These are phyloP conservation scores for Fusarium tricinctum DNA, from an alignment of 2,329 filamentous ascomycete genomes.

Conservation along the genomic window DNA sequence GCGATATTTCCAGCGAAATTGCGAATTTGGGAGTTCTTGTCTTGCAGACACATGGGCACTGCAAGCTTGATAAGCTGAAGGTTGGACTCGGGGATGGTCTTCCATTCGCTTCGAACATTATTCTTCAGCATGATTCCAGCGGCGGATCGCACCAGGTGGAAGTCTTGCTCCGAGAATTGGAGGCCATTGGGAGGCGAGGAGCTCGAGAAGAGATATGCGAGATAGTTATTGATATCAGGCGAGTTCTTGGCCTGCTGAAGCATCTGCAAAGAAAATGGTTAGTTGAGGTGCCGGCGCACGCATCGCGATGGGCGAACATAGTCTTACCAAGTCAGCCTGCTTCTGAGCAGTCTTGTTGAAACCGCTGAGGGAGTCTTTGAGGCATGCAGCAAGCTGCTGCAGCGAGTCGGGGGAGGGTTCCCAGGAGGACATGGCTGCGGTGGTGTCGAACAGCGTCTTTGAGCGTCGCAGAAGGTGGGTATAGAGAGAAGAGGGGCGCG, in stretches of 20 bases:
- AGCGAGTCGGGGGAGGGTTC: constrained; percentile 90
- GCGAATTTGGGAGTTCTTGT: constrained; percentile 84
- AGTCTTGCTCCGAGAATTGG: constrained; percentile 70
- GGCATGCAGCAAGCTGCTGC: constrained; percentile 87
- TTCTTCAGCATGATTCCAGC: constrained; percentile 97
- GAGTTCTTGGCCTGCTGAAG: constrained; percentile 88
- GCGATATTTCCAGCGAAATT: constrained; percentile 93
- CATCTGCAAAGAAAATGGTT: constrained; percentile 73
- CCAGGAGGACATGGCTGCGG: constrained; percentile 84
- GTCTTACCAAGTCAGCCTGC: constrained; percentile 85
- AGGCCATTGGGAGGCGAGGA: constrained; percentile 72
- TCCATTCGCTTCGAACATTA: constrained; percentile 82
- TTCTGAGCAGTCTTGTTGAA: constrained; percentile 85
- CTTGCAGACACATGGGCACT: constrained; percentile 83
- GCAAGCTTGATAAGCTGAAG: constrained; percentile 83
- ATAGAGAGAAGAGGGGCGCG: constrained; percentile 35
- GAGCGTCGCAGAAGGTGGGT: constrained; percentile 37
- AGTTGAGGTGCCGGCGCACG: constrained; percentile 35
- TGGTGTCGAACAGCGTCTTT: constrained; percentile 25
- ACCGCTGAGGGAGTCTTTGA: constrained; percentile 92
- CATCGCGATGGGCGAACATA: constrained; percentile 21
- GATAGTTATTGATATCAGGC: constrained; percentile 97
- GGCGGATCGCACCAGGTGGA: constrained; percentile 84
- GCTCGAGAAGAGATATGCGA: constrained; percentile 89
- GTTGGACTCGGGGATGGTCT: constrained; percentile 79